A percentile compares a stretch with the other conserved stretches of the same genome.
Conservation (phyloP, 768 basidiomycete species). For the Kwoniella europaea region DNA sequence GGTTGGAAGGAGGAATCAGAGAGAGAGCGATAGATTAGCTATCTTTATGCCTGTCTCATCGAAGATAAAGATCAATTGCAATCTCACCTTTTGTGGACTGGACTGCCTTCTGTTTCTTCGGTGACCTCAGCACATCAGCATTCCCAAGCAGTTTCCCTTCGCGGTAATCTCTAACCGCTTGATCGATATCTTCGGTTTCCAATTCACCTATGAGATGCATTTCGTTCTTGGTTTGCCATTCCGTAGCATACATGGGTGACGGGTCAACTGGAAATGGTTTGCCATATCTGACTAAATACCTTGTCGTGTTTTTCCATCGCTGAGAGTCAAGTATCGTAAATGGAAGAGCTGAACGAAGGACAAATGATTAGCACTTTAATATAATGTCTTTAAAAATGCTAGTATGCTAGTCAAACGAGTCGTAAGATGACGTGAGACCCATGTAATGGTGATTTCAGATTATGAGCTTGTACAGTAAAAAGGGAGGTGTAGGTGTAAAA, state of each 20-base stretch:
- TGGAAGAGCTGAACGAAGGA: conserved; percentile 14
- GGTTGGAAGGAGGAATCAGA: not conserved
- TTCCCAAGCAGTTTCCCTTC: not conserved
- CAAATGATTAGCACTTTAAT: no score
- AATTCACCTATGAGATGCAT: not conserved
- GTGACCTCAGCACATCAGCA: not conserved
- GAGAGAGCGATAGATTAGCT: not conserved
- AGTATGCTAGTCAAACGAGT: no score
- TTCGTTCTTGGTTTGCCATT: conserved; percentile 23
- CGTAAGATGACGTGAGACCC: not conserved
- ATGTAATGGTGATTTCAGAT: no score
- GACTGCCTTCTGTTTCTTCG: no score
- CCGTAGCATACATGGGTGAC: conserved; percentile 15
- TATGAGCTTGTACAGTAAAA: no score
- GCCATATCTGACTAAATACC: conserved; percentile 28
- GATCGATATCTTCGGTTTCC: not conserved
- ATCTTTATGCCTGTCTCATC: no score
- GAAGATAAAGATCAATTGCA: no score
- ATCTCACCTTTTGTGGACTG: no score
- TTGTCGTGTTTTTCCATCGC: not conserved
- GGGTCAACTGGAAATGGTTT: not conserved
- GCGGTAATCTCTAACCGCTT: not conserved
- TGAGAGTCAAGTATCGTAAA: conserved; percentile 22
- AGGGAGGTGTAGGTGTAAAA: not conserved
- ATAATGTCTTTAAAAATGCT: no score